Conservation (phyloP, 2,329 filamentous ascomycete species). For the Paracoccidioides lutzii region DNA sequence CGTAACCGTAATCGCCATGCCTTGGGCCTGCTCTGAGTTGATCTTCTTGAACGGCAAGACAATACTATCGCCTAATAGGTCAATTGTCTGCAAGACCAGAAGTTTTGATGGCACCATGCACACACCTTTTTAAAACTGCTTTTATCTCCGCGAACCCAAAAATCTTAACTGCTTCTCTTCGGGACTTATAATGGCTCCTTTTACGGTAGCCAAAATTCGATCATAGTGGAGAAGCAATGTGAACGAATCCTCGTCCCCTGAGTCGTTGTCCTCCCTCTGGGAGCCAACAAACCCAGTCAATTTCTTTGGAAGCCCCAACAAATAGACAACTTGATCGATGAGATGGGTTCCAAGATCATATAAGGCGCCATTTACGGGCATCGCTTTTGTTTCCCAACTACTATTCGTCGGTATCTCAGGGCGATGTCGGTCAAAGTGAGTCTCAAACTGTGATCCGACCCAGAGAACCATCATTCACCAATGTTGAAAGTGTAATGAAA, state of each 20-base stretch:
- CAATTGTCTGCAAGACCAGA: neutral
- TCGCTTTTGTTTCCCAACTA: conserved; percentile 54
- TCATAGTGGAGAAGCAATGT: conserved; percentile 56
- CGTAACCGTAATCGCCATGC: conserved; percentile 51
- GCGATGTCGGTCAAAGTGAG: conserved; percentile 66
- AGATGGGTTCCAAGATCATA: conserved; percentile 68
- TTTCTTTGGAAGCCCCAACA: conserved; percentile 55
- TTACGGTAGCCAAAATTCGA: conserved; percentile 52
- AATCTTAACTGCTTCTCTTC: conserved; percentile 59
- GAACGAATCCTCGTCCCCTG: conserved; percentile 36
- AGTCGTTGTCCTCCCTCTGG: conserved; percentile 48
- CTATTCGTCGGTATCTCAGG: conserved; percentile 38
- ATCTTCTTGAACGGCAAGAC: conserved; percentile 62
- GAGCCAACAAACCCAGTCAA: conserved; percentile 57
- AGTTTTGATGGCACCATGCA: neutral
- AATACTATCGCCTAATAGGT: conserved; percentile 22
- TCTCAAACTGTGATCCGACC: conserved; percentile 65
- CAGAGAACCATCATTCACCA: conserved; percentile 47
- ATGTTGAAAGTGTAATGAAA: conserved; percentile 55
- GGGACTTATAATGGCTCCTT: conserved; percentile 55
- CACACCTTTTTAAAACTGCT: conserved; percentile 61
- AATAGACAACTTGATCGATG: conserved; percentile 58
- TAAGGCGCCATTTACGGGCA: conserved; percentile 54
- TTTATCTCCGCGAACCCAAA: conserved; percentile 60
- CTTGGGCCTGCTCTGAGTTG: conserved; percentile 53